Conservation (phyloP, 2,329 filamentous ascomycete genomes). For the Exserohilum turcica region DNA sequence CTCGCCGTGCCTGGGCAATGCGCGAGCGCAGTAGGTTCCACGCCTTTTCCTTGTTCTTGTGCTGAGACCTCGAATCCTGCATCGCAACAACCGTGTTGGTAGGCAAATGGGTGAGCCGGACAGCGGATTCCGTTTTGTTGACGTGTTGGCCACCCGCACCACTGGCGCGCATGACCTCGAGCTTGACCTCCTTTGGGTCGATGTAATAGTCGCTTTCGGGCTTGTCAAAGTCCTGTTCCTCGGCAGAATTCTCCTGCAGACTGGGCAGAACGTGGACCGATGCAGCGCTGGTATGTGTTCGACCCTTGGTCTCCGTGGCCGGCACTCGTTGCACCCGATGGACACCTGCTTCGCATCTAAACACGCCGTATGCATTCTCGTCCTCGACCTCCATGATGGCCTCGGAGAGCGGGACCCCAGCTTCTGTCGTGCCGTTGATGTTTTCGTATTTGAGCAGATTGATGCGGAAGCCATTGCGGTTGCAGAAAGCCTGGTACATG, state of each 20-base stretch:
- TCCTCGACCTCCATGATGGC: conserved; percentile 83
- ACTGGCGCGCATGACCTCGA: conserved; percentile 88
- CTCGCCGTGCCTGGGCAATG: conserved; percentile 77
- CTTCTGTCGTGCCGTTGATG: conserved; percentile 65
- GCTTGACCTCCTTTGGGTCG: conserved; percentile 77
- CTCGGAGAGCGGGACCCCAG: conserved; percentile 77
- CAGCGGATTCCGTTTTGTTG: conserved; percentile 96
- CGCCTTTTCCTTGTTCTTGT: conserved; percentile 83
- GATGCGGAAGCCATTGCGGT: conserved; percentile 67
- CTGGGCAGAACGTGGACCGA: conserved; percentile 91
- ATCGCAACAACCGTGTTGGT: conserved; percentile 87
- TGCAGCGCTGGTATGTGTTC: conserved; percentile 91
- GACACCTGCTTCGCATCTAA: conserved; percentile 89
- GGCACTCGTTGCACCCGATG: conserved; percentile 95
- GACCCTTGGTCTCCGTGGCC: conserved; percentile 85
- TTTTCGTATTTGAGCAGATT: conserved; percentile 80
- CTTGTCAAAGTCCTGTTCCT: conserved; percentile 71
- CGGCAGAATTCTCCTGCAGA: conserved; percentile 63
- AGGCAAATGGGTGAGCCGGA: conserved; percentile 87
- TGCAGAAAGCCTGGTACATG: conserved; percentile 87
- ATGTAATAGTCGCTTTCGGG: conserved; percentile 92
- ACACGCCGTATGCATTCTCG: conserved; percentile 76
- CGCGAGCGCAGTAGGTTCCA: conserved; percentile 84
- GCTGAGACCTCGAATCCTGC: conserved; percentile 90
- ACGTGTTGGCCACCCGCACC: conserved; percentile 97